Evolutionary conservation across 2,329 filamentous ascomycete genomes (phyloP), one percentile per base, ranked within the genome.

Genomic region (Ilyonectria sp.): DNA sequence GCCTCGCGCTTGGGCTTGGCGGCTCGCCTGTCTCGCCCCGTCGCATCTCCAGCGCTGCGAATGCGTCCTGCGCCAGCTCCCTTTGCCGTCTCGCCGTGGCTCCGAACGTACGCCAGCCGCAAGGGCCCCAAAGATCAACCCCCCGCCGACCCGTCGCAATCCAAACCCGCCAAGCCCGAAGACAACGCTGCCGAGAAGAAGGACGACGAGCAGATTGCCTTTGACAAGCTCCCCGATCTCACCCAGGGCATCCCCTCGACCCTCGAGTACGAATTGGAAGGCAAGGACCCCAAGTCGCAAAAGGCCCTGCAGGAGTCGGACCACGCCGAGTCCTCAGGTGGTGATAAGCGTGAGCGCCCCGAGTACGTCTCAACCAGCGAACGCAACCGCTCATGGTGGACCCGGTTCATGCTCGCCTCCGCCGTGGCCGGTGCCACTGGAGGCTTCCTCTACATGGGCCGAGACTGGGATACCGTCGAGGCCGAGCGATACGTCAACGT

Each of bases 181-280:
- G 69, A 74, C 35, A 67, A 78, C n/a, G 69, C 75, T 7, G 31
- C 31, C 29, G 50, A 53, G 31, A 43, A 43, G 40, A 43, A 43
- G 54, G 81, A 84, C 58, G 75, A 77, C 57, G 81, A 83, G 58
- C 74, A 83, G 65, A 83, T 87, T 72, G 85, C 90, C 26, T 85
- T 89, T 59, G 87, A 91, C 75, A 91, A 93, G 60, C 89, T 98
- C 13, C 95, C 95, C 60, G 95, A 98, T 79, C 86, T 98, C 50
- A 96, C 94, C n/a, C 92, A 95, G 77, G 95, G 95, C 71, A 97
- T 98, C 69, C 95, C 95, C 0, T 97, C 95, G 2, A 97, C 95
- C 1, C 87, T 98, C 62, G 93, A 92, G 63, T 91, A 91, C 67
- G 95, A 98, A 82, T 88, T 92, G 63, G 81, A 83, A 0, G 81